Evolutionary conservation across 2,329 filamentous ascomycete species (phyloP).

Genomic region (Alternaria postmessia): DNA sequence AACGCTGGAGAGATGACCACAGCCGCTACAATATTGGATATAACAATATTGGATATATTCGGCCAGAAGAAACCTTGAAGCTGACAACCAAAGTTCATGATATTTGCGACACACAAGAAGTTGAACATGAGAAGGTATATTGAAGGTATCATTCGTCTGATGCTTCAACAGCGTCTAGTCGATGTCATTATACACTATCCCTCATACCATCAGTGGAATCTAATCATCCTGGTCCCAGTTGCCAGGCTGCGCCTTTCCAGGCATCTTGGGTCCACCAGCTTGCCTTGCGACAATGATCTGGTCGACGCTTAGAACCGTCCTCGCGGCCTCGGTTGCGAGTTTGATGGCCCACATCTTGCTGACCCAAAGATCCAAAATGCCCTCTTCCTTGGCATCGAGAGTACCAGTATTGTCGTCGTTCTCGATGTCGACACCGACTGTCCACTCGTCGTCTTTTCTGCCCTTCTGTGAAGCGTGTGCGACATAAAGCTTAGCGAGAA

Average conservation of each 20-base stretch:
- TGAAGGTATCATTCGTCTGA: slow-evolving; percentile 3
- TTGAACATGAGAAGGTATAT: neutral
- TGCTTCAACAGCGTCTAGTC: slow-evolving; percentile 16
- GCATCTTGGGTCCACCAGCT: slow-evolving; percentile 96
- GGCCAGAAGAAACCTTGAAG: neutral
- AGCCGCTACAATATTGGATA: neutral
- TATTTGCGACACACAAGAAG: neutral
- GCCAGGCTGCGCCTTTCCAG: slow-evolving; percentile 79
- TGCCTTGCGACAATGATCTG: slow-evolving; percentile 99
- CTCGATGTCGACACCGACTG: slow-evolving; percentile 93
- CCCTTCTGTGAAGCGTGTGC: slow-evolving; percentile 73
- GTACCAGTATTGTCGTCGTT: slow-evolving; percentile 82
- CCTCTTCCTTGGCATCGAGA: slow-evolving; percentile 84
- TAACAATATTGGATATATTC: neutral
- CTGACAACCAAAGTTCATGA: neutral
- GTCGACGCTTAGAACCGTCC: slow-evolving; percentile 94
- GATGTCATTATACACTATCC: slow-evolving; percentile 23
- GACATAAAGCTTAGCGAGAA: slow-evolving; percentile 89
- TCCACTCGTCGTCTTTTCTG: slow-evolving; percentile 76
- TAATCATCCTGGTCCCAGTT: slow-evolving; percentile 71
- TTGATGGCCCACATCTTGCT: slow-evolving; percentile 98
- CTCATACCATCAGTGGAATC: slow-evolving; percentile 3
- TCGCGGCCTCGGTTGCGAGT: slow-evolving; percentile 90
- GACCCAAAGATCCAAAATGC: slow-evolving; percentile 90
- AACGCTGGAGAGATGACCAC: neutral